Conservation (phyloP, 2,329 filamentous ascomycete genomes). For the Aspergillus floridensis region DNA sequence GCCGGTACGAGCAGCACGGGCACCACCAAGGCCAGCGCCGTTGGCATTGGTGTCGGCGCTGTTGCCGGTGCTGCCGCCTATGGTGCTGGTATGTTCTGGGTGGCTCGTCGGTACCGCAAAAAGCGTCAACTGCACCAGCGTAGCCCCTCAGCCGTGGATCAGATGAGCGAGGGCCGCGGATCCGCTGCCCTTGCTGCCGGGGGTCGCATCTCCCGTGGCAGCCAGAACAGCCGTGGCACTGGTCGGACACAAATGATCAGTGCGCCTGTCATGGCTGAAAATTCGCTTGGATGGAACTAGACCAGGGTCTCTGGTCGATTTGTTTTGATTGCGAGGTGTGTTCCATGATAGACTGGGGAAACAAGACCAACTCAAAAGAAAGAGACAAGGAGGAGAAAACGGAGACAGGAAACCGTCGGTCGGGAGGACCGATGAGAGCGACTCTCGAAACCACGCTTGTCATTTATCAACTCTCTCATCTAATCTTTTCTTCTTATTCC, state of each 20-base stretch:
- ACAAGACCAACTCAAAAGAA: conserved; percentile 2
- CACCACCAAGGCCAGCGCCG: conserved; percentile 48
- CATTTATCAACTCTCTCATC: conserved; percentile 22
- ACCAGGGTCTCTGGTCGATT: conserved; percentile 1
- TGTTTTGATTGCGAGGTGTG: conserved; percentile 6
- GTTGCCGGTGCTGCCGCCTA: conserved; percentile 80
- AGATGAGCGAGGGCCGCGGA: conserved; percentile 65
- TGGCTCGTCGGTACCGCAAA: conserved; percentile 86
- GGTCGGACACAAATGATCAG: conserved; percentile 73
- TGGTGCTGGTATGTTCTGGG: conserved; percentile 89
- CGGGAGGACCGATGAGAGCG: not conserved
- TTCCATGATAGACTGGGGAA: conserved; percentile 18
- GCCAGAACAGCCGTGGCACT: conserved; percentile 67
- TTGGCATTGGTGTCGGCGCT: conserved; percentile 71
- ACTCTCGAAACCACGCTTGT: conserved; percentile 8
- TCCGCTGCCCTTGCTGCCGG: conserved; percentile 40
- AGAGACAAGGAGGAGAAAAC: conserved; percentile 9
- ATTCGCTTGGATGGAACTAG: conserved; percentile 95
- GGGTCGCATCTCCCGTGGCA: conserved; percentile 43
- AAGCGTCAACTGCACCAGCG: conserved; percentile 76
- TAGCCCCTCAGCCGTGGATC: conserved; percentile 64
- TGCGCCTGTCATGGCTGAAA: conserved; percentile 86
- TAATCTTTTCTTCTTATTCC: conserved; percentile 34
- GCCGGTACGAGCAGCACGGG: conserved; percentile 50
- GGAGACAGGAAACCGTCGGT: not conserved